Evolutionary conservation across 2,329 filamentous ascomycete genomes (phyloP).

Genomic region (Pseudogymnoascus sp.): DNA sequence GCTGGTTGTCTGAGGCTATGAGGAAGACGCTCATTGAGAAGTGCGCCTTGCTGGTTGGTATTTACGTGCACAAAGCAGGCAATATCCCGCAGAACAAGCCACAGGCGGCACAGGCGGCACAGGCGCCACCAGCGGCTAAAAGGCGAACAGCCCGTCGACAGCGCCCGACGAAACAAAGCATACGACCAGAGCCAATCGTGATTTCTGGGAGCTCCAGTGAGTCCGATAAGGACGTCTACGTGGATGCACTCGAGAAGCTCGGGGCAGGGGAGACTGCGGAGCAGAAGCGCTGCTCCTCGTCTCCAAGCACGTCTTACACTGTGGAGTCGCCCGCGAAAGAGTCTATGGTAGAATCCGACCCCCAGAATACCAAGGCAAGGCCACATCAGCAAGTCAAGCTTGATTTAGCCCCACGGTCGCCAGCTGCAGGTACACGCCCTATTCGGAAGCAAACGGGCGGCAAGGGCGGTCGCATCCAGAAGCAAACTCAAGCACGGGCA

Average conservation of each 20-base stretch:
- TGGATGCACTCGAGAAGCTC: background rate
- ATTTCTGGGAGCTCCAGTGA: background rate
- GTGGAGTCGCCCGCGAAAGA: background rate
- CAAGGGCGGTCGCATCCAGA: background rate
- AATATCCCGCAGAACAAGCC: background rate
- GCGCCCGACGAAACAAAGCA: background rate
- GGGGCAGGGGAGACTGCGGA: background rate
- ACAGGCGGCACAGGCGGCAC: background rate
- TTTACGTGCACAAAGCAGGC: background rate
- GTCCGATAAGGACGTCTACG: background rate
- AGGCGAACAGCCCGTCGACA: background rate
- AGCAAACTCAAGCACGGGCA: background rate
- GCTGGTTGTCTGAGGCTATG: background rate
- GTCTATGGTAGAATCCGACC: background rate
- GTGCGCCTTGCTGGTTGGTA: background rate
- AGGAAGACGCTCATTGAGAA: background rate
- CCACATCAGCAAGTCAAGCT: background rate
- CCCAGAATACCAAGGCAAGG: background rate
- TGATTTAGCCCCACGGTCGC: background rate
- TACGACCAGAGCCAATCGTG: background rate
- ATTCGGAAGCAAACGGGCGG: background rate
- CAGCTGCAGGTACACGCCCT: background rate
- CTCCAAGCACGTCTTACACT: background rate
- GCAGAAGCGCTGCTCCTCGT: background rate
- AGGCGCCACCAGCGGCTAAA: background rate